A percentile compares a stretch with the other conserved stretches of the same genome.
These are phyloP conservation scores for Zygoascus tannicola DNA, from an alignment of 805 yeast genomes.

Conservation along the genomic window DNA sequence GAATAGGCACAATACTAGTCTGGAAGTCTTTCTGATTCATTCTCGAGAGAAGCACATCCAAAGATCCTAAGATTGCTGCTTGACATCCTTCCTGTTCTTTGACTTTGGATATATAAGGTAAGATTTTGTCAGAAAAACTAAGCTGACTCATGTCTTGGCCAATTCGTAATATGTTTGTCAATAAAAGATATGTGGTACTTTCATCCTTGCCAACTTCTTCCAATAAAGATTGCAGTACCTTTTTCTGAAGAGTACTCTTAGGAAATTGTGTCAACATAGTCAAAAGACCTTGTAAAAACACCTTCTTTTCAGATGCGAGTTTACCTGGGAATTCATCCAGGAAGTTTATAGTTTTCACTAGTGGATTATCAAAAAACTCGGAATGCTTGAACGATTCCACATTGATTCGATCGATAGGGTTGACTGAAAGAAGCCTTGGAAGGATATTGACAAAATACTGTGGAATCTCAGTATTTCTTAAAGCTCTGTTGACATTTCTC, in stretches of 20 bases:
- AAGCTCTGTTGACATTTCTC: slow-evolving; percentile 28
- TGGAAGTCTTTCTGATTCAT: slow-evolving; percentile 46
- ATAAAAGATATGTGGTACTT: slow-evolving; percentile 36
- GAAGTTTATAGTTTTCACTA: slow-evolving; percentile 70
- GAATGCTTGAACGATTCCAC: slow-evolving; percentile 63
- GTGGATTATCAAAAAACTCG: slow-evolving; percentile 70
- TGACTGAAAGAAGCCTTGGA: slow-evolving; percentile 46
- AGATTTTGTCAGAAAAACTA: slow-evolving; percentile 64
- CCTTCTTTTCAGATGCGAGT: slow-evolving; percentile 51
- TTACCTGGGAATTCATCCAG: slow-evolving; percentile 78
- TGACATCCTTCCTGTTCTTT: slow-evolving; percentile 35
- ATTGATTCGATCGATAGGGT: slow-evolving; percentile 47
- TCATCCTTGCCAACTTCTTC: slow-evolving; percentile 37
- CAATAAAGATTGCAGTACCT: slow-evolving; percentile 61
- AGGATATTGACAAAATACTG: slow-evolving; percentile 40
- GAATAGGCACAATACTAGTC: slow-evolving; percentile 37
- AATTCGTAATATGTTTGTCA: slow-evolving; percentile 50
- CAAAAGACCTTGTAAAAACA: slow-evolving; percentile 59
- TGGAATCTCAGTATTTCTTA: slow-evolving; percentile 49
- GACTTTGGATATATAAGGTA: slow-evolving; percentile 36
- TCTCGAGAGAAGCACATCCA: slow-evolving; percentile 39
- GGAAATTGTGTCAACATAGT: slow-evolving; percentile 51
- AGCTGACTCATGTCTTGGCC: slow-evolving; percentile 63
- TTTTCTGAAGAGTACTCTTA: slow-evolving; percentile 46
- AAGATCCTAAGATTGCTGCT: slow-evolving; percentile 38